A percentile compares a stretch with the other conserved stretches of the same genome.
Conservation (phyloP, 2,329 filamentous ascomycete species). For the Cucurbitaria berberidis region DNA sequence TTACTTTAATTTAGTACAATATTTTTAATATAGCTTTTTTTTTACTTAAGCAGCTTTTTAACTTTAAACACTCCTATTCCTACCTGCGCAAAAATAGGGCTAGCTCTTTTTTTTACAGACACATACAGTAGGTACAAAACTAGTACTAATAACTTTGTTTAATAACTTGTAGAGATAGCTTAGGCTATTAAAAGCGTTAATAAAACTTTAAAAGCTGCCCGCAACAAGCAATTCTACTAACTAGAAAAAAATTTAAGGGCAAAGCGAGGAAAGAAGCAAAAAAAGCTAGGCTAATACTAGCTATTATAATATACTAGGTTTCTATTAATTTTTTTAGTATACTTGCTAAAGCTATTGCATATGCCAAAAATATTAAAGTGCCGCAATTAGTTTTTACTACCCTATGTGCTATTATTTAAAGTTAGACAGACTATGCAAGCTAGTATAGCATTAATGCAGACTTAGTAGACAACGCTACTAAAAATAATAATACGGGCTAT, state of each 20-base stretch:
- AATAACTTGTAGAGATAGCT: neutral
- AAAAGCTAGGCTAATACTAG: neutral
- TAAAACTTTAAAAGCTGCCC: no score
- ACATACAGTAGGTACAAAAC: slow-evolving; percentile 1
- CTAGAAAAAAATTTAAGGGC: neutral
- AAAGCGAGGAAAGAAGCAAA: slow-evolving; percentile 2
- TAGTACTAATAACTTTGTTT: neutral
- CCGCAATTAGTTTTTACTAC: neutral
- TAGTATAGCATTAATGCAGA: slow-evolving; percentile 1
- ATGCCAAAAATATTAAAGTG: neutral
- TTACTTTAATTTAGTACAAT: no score
- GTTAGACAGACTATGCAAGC: slow-evolving; percentile 1
- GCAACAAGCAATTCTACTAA: no score
- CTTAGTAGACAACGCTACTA: neutral
- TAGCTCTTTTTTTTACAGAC: neutral
- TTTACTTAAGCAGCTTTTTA: no score
- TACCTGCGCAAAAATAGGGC: no score
- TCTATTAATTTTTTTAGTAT: neutral
- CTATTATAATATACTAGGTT: neutral
- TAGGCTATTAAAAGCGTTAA: neutral
- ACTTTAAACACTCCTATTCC: no score
- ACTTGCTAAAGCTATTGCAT: slow-evolving; percentile 6
- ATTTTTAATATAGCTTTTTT: no score
- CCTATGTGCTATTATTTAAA: slow-evolving; percentile 6
- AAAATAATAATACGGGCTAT: slow-evolving; percentile 1